Conservation (phyloP, 257 asterid genomes). For the Nicotiana tabacum region DNA sequence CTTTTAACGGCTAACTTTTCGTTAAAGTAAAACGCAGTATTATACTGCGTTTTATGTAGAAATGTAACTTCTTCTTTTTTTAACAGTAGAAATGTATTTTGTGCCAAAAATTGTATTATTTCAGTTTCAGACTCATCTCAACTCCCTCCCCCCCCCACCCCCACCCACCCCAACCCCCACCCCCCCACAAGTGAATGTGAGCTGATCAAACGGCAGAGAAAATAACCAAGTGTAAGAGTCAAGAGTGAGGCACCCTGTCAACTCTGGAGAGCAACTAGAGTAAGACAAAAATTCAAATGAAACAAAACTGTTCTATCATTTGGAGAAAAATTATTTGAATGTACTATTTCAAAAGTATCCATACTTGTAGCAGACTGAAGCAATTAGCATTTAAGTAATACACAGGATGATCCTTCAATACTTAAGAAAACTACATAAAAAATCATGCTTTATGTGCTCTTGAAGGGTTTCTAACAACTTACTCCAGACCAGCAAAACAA, state of each 20-base stretch:
- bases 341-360: background rate
- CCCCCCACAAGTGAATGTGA: background rate
- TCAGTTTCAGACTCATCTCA: too few relatives aligned
- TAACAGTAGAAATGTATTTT: too few relatives aligned
- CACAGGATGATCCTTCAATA: background rate
- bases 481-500: background rate
- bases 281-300: background rate
- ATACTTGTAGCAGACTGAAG: background rate
- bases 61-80: too few relatives aligned
- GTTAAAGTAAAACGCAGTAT: too few relatives aligned
- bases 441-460: background rate
- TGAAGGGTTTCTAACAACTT: background rate
- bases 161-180: too few relatives aligned
- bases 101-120: too few relatives aligned
- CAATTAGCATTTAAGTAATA: background rate
- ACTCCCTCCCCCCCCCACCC: too few relatives aligned
- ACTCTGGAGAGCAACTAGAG: background rate
- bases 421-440: background rate
- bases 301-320: background rate
- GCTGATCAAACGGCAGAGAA: background rate
- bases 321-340: background rate
- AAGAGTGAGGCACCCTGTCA: background rate
- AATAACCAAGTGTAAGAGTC: background rate
- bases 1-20: too few relatives aligned
- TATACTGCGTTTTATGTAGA: too few relatives aligned